A percentile compares a stretch with the other conserved stretches of the same genome.
Conservation (phyloP, 768 basidiomycete species). For the Rossbeevera mucosa region DNA sequence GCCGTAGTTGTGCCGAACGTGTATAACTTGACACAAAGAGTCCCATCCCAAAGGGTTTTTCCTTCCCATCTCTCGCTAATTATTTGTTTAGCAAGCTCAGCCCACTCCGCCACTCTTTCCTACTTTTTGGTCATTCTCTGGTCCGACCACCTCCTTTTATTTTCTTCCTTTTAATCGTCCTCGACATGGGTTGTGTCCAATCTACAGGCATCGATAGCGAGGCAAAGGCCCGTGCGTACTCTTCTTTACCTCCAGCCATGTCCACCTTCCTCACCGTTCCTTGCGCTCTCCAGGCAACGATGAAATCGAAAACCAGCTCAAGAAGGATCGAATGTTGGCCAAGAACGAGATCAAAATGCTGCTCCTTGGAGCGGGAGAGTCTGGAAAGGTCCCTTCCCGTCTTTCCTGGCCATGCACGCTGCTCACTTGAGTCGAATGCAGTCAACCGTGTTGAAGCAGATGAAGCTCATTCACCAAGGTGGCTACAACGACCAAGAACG, state of each 20-base stretch:
- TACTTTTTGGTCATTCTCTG: conserved; percentile 8
- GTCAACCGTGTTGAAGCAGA: conserved; percentile 93
- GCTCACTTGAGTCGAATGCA: conserved; percentile 24
- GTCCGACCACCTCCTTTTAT: conserved; percentile 2
- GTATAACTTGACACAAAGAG: conserved; percentile 12
- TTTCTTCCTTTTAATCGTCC: conserved; percentile 3
- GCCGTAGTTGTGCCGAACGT: conserved; percentile 19
- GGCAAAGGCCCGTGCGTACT: conserved; percentile 73
- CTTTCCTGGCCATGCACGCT: background rate
- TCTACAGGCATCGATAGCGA: conserved; percentile 69
- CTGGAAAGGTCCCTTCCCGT: conserved; percentile 67
- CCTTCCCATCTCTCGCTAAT: conserved; percentile 23
- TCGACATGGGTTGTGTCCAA: conserved; percentile 71
- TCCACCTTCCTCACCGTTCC: background rate
- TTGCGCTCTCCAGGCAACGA: conserved; percentile 65
- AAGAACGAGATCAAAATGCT: conserved; percentile 98
- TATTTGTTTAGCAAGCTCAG: conserved; percentile 13
- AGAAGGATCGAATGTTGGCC: conserved; percentile 79
- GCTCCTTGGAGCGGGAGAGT: conserved; percentile 92
- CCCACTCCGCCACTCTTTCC: conserved; percentile 22
- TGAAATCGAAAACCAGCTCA: conserved; percentile 90
- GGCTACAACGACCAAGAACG: conserved; percentile 86
- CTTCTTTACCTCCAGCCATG: background rate
- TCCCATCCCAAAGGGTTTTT: conserved; percentile 11
- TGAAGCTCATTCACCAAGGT: conserved; percentile 94